A percentile compares a stretch with the other conserved stretches of the same genome.
Conservation (phyloP, 768 basidiomycete genomes). For the Lactarius quietus region DNA sequence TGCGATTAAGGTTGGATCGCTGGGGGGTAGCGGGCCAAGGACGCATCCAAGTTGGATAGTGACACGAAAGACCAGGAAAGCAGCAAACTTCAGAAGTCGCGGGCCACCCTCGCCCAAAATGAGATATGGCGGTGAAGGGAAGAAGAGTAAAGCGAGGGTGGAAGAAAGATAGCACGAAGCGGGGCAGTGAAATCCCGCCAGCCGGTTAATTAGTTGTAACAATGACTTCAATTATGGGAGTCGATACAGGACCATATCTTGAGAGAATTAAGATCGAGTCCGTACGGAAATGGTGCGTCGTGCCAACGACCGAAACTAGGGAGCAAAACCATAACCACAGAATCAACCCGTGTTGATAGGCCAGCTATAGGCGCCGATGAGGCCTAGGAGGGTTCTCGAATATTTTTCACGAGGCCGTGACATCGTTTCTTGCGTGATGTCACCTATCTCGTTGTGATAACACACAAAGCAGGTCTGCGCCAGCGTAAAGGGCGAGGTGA, state of each 20-base stretch:
- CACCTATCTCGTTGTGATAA: conserved; percentile 1
- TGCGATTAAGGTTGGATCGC: conserved; percentile 20
- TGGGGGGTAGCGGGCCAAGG: conserved; percentile 8
- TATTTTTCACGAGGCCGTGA: not conserved
- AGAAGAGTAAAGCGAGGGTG: conserved; percentile 7
- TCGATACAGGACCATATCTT: not conserved
- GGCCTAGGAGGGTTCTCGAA: conserved; percentile 5
- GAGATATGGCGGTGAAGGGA: conserved; percentile 7
- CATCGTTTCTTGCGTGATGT: conserved; percentile 7
- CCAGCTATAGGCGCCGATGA: conserved; percentile 7
- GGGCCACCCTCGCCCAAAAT: conserved; percentile 17
- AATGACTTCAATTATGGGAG: conserved; percentile 14
- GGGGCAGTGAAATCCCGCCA: conserved; percentile 9
- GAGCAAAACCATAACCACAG: conserved; percentile 4
- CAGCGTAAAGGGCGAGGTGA: conserved; percentile 4
- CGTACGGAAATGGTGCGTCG: conserved; percentile 6
- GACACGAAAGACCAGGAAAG: conserved; percentile 11
- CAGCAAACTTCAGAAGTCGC: conserved; percentile 10
- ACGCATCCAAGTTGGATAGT: conserved; percentile 21
- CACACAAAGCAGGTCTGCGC: conserved; percentile 7
- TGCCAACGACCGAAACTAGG: conserved; percentile 8
- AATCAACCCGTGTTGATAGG: conserved; percentile 13
- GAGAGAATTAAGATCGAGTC: conserved; percentile 21
- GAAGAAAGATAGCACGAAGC: conserved; percentile 1
- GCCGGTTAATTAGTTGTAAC: conserved; percentile 23